A percentile compares a stretch with the other conserved stretches of the same genome.
Conservation (phyloP, 2,329 filamentous ascomycete genomes). For the Aschersonia sp. region DNA sequence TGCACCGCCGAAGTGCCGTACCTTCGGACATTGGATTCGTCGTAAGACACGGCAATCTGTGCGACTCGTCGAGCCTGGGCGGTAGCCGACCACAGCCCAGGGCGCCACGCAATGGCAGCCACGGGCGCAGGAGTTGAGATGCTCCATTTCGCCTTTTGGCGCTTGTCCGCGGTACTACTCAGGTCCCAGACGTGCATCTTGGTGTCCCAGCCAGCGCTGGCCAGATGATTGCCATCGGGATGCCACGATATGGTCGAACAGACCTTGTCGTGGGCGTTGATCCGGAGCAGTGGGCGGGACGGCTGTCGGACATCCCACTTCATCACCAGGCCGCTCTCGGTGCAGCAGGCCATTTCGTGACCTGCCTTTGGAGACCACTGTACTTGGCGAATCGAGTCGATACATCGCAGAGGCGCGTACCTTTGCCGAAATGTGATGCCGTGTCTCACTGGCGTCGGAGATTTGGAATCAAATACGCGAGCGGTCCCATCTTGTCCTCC, state of each 20-base stretch:
- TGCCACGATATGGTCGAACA: constrained; percentile 52
- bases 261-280: constrained; percentile 46
- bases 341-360: constrained; percentile 48
- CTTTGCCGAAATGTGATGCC: constrained; percentile 35
- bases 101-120: constrained; percentile 45
- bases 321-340: constrained; percentile 44
- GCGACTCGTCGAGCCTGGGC: constrained; percentile 44
- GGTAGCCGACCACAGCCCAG: constrained; percentile 50
- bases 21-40: constrained; percentile 37
- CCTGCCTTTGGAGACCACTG: constrained; percentile 50
- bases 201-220: constrained; percentile 47
- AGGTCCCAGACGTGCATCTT: constrained; percentile 53
- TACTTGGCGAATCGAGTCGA: constrained; percentile 40
- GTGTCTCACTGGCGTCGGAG: constrained; percentile 29
- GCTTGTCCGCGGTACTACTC: constrained; percentile 42
- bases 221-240: constrained; percentile 49
- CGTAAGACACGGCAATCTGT: constrained; percentile 47
- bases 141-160: constrained; percentile 49
- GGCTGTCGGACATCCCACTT: constrained; percentile 50
- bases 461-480: constrained; percentile 43
- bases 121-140: constrained; percentile 47
- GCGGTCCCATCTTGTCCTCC: constrained; percentile 51
- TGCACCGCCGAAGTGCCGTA: constrained; percentile 46
- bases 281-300: constrained; percentile 37
- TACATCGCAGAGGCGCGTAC: constrained; percentile 24